Base-by-base conservation (phyloP, 306 rosid species). In the Elaeagnus macrophylla region DNA sequence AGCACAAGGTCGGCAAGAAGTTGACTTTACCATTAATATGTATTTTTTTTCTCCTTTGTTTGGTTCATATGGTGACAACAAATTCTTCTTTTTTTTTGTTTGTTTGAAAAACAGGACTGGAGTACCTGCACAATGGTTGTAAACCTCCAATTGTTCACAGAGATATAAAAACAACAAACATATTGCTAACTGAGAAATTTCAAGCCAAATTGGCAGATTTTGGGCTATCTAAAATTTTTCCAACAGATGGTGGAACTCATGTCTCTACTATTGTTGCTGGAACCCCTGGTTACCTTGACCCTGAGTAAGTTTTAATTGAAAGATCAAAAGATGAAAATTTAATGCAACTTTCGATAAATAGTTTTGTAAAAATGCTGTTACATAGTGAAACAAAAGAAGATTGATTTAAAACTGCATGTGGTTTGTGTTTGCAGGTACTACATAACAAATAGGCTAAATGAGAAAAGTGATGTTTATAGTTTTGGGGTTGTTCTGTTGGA, bases 181-280 rank as follows among this genome's bases (percentile, higher is more conserved):
- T 77, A 37, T 57, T 68, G 66, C 17, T 77, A 12, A 55, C 54
- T 7, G 73, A 77, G 5, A 72, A 37, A 18, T 68, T 77, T 13
- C 64, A 72, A 52, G 75, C 75, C 37, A 76, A 68, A 64, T 54
- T 76, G 10, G 75, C 69, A 1, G 81, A 76, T 52, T 71, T 76
- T 48, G 75, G 81, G 4, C 57, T 76, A 10, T 67, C 77, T 8
- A 71, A 40, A 59, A 58, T 46, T 56, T 67, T 67, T 49, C 72
- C 72, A 9, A 60, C 62, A 0, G 72, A 67, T 15, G 57, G 12
- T 10, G 64, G 64, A 38, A 63, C 56, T 35, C 66, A 64, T 32
- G 54, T 71, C 13, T 64, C 71, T 15, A 64, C 75, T 0, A 37
- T 44, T 35, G 62, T 65, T 10, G 72, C 39, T 48, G 76, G 76